Base-by-base conservation (phyloP, 75 land plant species). In the Gnetum montanum region DNA sequence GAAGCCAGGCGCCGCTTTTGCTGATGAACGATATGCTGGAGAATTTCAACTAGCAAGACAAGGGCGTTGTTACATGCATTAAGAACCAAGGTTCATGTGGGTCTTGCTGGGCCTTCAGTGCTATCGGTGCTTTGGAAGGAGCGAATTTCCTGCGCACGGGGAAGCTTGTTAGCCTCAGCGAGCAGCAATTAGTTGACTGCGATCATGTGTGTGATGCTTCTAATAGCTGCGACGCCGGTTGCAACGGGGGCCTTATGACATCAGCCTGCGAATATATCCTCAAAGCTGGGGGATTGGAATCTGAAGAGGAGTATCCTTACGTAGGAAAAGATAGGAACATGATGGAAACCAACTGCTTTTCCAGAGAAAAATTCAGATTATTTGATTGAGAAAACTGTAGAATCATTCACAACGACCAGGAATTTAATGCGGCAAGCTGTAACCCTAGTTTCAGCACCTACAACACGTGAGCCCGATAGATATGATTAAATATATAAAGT, bases 31-130 rank as follows among this genome's bases (percentile, higher is more conserved):
- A 78, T 62, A 67, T 94, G 28, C 98, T 96, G 0, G 26, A 43
- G 22, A 70, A 83, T 13, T 93, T 93, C 23, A 96, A 93, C 45
- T 93, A 96, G 96, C 63, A 90, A 15, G 90, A 85, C 13, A 71
- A 61, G 24, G 98, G 98, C 6, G 96, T 96, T 43, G 98, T 93
- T 8, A 75, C 90, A 1, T 49, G 36, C 5, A 96, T 93, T 22
- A 85, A 89, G 63, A 59, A 89, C 64, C 98, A 93, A 84, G 84
- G 84, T 3, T 41, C 70, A 15, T 82, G 86, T 46, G 86, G 86
- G 22, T 82, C 86, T 11, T 82, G 86, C 62, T 82, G 86, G 86
- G 67, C 84, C 6, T 82, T 82, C 58, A 82, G 86, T 31, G 63
- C 86, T 34, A 65, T 72, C 8, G 86, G 72, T 4, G 86, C 86